Evolutionary conservation across 495 filamentous ascomycete genomes (phyloP), one percentile per base, ranked within the genome.

Genomic region (Talaromyces wortmannii): DNA sequence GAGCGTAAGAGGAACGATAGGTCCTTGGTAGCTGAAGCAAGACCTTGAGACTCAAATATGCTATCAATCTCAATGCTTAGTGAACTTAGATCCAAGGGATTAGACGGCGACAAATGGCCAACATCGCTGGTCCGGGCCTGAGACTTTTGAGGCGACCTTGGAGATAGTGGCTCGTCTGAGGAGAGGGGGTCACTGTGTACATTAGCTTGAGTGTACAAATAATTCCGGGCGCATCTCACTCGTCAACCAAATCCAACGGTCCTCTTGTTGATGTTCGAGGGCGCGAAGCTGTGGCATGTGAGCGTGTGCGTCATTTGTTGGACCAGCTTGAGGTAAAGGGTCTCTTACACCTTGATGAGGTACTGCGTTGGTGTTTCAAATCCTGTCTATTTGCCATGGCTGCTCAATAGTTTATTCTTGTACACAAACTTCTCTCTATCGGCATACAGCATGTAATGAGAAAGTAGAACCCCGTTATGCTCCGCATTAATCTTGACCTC

Each of bases 1-100:
- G 89, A 88, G 33, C 83, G 78, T 16, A 91, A 79, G 55, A 96
- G 83, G 68, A 84, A 92, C 47, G 81, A 83, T 61, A 94, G 86
- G 70, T 95, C 88, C 63, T 88, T 89, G 40, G 75, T 71, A 11
- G 68, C 59, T 52, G 66, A 60, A 45, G 66, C 66, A 54, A 71
- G 61, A 50, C 69, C 67, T 50, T 68, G 69, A 31, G 63, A 69
- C 45, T 64, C 63, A 16, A 67, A 58, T 42, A 56, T 56, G 43
- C 47, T 56, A 36, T 56, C 48, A 13, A 56, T 31, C 23, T 56
- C 33, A 4, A 45, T 32, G 60, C 54, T 56, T n/a, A 50, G 18
- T 55, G 15, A 55, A 57, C 29, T 31, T 8, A 50, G 36, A 57
- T 53, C 43, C 16, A 46, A 17, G 8, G 55, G 46, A 32, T 55